These are phyloP conservation scores for Dothideomycetidae sp. DNA, from an alignment of 2,329 filamentous ascomycete genomes.

Conservation along the genomic window DNA sequence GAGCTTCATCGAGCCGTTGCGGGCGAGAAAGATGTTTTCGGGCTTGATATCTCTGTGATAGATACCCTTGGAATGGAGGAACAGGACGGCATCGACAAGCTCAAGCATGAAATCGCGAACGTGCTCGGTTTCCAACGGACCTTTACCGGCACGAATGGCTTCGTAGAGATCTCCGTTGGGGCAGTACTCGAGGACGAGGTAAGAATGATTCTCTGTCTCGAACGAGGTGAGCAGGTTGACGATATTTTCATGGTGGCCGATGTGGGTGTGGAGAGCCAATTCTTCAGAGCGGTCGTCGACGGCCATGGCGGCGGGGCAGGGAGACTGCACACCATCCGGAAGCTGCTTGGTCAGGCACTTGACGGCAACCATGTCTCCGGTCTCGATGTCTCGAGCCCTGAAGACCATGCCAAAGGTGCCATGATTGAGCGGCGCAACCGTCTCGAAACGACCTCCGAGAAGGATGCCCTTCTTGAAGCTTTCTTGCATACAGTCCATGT, in stretches of 20 bases:
- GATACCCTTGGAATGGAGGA: slow-evolving; percentile 79
- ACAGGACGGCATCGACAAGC: slow-evolving; percentile 75
- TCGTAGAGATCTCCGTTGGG: slow-evolving; percentile 93
- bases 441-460: slow-evolving; percentile 79
- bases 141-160: slow-evolving; percentile 77
- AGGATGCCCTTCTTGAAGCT: slow-evolving; percentile 65
- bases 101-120: slow-evolving; percentile 96
- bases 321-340: slow-evolving; percentile 34
- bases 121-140: slow-evolving; percentile 87
- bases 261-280: slow-evolving; percentile 61
- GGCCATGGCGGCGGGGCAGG: slow-evolving; percentile 47
- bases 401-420: slow-evolving; percentile 99
- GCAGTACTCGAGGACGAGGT: slow-evolving; percentile 90
- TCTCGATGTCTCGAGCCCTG: slow-evolving; percentile 66
- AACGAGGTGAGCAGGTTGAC: slow-evolving; percentile 87
- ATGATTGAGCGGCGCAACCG: slow-evolving; percentile 89
- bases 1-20: slow-evolving; percentile 81
- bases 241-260: slow-evolving; percentile 74
- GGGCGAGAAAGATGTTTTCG: slow-evolving; percentile 92
- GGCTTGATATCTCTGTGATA: slow-evolving; percentile 99
- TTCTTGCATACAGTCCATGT: slow-evolving; percentile 77
- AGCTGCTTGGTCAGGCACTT: slow-evolving; percentile 82
- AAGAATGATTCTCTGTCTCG: slow-evolving; percentile 79
- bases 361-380: slow-evolving; percentile 73
- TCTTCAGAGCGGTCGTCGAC: slow-evolving; percentile 76